These are phyloP conservation scores for Candida odintsovae DNA, from an alignment of 805 yeast genomes.

Conservation along the genomic window DNA sequence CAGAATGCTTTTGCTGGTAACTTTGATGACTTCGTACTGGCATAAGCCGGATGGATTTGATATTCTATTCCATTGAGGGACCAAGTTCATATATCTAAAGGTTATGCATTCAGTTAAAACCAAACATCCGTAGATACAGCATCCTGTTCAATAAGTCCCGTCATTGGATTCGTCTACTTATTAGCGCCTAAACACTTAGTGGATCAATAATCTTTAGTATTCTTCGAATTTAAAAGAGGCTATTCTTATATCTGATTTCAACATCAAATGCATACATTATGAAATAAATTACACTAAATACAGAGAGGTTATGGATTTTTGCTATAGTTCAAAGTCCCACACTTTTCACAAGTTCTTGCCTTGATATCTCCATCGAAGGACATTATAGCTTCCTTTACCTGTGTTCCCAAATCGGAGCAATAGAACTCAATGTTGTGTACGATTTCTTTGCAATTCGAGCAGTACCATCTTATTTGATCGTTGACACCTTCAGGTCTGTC, in stretches of 20 bases:
- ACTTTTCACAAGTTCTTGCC: conserved; percentile 65
- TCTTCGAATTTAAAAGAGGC: too few relatives aligned
- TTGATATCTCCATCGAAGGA: conserved; percentile 57
- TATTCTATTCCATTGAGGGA: too few relatives aligned
- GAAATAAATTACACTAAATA: too few relatives aligned
- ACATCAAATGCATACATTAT: too few relatives aligned
- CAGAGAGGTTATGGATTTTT: conserved; percentile 37
- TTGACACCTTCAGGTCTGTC: conserved; percentile 69
- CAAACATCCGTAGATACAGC: too few relatives aligned
- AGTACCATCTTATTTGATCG: conserved; percentile 87
- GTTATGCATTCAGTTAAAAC: too few relatives aligned
- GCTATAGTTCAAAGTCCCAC: conserved; percentile 72
- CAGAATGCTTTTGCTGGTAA: conserved; percentile 45
- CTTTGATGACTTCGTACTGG: conserved; percentile 15
- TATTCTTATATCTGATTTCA: too few relatives aligned
- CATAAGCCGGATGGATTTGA: not conserved
- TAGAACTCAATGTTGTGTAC: conserved; percentile 69
- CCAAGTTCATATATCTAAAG: too few relatives aligned
- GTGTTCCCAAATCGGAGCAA: conserved; percentile 81
- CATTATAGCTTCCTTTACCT: conserved; percentile 77
- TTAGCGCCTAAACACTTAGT: too few relatives aligned
- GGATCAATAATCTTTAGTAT: too few relatives aligned
- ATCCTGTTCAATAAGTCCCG: too few relatives aligned
- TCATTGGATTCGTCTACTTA: too few relatives aligned
- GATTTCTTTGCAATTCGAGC: conserved; percentile 57